Base-by-base conservation (phyloP, 2,329 filamentous ascomycete species). In the Sodiomyces alkalinus region DNA sequence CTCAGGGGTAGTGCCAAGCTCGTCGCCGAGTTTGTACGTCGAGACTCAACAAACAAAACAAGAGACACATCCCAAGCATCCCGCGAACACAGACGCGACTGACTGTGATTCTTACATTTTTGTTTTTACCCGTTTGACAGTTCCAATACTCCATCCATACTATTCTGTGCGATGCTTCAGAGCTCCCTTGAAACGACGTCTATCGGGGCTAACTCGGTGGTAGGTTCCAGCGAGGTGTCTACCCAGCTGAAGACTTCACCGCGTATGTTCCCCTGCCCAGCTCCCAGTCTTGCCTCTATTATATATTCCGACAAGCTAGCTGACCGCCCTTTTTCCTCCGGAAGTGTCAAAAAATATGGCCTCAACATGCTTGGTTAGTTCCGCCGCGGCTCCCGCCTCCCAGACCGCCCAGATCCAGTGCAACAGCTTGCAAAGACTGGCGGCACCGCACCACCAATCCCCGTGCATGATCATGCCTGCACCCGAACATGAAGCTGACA, bases 131-230 rank as follows among this genome's bases (percentile, higher is more conserved):
- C 18, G 12, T 16, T 12, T 13, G 9, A 6, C 44, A 80, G 72
- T 98, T 98, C 49, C 85, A 98, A 64, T 98, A 93, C 55, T 94
- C 83, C 2, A 94, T 96, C 49, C 90, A 98, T 48, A 92, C 86
- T 1, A 96, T 98, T 33, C 64, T 98, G 74, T 90, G 66, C 44
- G 71, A 44, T 19, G 5, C 3, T 5, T n/a, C 2, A 21, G 6
- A 2, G n/a, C 12, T 15, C 15, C 5, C 0, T 8, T 6, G 17
- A 19, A 27, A 10, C 22, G 22, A 17, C 14, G 19, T 31, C 20
- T 14, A n/a, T 14, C 2, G 10, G 14, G 17, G 8, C 12, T 20
- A 11, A 14, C n/a, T 19, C 18, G 20, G 9, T 15, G 17, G 10
- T 41, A 87, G 81, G 29, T 94, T 93, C 56, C 87, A 96, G 55